Evolutionary conservation across 75 land plant species (phyloP), one percentile per base, ranked within the genome.

Genomic region (Azolla pinnata): DNA sequence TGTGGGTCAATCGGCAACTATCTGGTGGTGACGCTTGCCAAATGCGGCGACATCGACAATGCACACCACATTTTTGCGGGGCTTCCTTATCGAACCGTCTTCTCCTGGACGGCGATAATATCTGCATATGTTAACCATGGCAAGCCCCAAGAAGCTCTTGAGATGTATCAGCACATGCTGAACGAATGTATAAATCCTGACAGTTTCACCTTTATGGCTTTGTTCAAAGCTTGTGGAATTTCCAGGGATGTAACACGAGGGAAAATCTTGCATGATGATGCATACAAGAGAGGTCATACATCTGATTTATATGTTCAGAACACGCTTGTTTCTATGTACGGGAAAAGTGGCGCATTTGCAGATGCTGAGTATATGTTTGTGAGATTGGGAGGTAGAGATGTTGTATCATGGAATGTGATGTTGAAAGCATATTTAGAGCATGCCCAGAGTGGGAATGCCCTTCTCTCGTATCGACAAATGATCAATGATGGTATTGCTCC

Each of bases 21-120:
- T 54, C 53, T 82, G 14, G 28, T 82, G 2, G 53, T 78, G 0
- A 48, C 78, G 24, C 76, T 75, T 9, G 50, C 19, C 2, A 82
- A 78, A 45, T 78, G 76, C 30, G 74, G 49, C 0, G 34, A 19
- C 4, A 54, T 81, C 42, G 62, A 35, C 0, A 78, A 85, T 66
- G 89, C 84, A 0, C 62, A 74, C 29, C 4, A 29, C 7, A 71
- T 81, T 75, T 57, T 85, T 57, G 79, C 74, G 33, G 70, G 62
- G 72, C 75, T 76, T 77, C 66, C 74, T 17, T 66, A 79, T 7
- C 62, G 78, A 44, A 77, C 70, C 56, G 80, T 86, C 8, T 77
- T 78, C 23, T 72, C 83, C 21, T 86, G 85, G 83, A 82, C 83
- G 0, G 79, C 78, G 0, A 64, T 86, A 72, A 75, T 86, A 16